Conservation (phyloP, 441 rosid genomes). For the Brassica hybrid region DNA sequence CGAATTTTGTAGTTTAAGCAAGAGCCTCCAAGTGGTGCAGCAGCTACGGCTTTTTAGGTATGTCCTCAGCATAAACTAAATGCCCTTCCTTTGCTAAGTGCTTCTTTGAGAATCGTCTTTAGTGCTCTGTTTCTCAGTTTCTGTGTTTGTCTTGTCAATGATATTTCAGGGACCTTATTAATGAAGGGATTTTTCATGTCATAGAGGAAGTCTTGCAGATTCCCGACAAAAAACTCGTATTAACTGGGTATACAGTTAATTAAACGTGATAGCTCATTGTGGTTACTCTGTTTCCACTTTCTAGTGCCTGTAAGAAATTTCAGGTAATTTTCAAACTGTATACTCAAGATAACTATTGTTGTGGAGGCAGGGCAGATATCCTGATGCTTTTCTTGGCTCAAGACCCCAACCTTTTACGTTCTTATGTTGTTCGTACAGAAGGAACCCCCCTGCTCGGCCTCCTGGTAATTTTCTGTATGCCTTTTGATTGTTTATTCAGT, state of each 20-base stretch:
- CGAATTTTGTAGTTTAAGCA: constrained; percentile 97
- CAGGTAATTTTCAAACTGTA: constrained; percentile 24
- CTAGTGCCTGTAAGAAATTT: constrained; percentile 16
- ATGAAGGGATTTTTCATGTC: constrained; percentile 87
- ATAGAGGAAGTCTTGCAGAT: constrained; percentile 86
- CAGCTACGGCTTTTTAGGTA: constrained; percentile 97
- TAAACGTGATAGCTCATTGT: constrained; percentile 36
- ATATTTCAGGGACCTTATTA: constrained; percentile 82
- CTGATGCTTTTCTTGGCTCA: constrained; percentile 95
- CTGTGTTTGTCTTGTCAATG: constrained; percentile 11
- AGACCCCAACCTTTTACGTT: constrained; percentile 95
- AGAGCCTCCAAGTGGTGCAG: constrained; percentile 95
- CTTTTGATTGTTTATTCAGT: constrained; percentile 29
- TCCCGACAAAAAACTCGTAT: constrained; percentile 84
- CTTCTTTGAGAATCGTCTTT: neutral
- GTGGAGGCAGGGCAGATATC: constrained; percentile 99
- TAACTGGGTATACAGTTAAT: constrained; percentile 73
- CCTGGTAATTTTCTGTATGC: constrained; percentile 62
- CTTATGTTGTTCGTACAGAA: constrained; percentile 86
- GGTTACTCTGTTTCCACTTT: constrained; percentile 33
- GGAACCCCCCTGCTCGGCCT: constrained; percentile 83
- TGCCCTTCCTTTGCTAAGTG: constrained; percentile 9
- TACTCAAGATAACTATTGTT: constrained; percentile 51
- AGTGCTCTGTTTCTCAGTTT: constrained; percentile 20
- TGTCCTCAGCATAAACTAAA: constrained; percentile 34